Percentiles rank a stretch among this genome's conserved stretches.
phyloP scores from a whole-genome alignment of 345 rosid species.

The Eucalyptus cloeziana region DNA sequence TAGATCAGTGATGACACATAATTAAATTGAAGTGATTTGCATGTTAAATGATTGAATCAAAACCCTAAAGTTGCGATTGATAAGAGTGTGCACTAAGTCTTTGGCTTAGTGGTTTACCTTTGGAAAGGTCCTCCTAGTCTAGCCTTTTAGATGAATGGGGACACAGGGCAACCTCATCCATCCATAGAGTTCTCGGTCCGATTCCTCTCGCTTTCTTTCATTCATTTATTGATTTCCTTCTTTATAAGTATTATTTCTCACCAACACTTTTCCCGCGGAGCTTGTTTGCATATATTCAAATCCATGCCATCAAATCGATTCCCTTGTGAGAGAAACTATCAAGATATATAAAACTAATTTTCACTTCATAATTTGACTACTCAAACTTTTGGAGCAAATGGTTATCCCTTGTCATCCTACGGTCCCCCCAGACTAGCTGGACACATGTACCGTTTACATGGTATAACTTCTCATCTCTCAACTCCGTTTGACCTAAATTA shows the following conservation, averaged over 20 bases:
- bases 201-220: neutral
- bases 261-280: no score
- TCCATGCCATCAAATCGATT: neutral
- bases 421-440: neutral
- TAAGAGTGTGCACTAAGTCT: neutral
- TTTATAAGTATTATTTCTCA: neutral
- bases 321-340: neutral
- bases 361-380: neutral
- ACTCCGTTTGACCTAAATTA: neutral
- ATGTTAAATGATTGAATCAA: neutral
- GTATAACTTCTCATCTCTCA: neutral
- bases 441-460: neutral
- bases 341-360: neutral
- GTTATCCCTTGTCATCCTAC: neutral
- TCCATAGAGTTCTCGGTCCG: neutral
- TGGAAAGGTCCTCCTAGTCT: neutral
- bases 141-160: neutral
- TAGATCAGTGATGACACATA: neutral
- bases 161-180: neutral
- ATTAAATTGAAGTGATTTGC: neutral
- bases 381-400: neutral
- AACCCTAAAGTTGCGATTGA: neutral
- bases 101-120: neutral
- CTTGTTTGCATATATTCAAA: neutral
- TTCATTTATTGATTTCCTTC: neutral